These are phyloP conservation scores for Lignosus rhinocerotis DNA, from an alignment of 1,284 basidiomycete genomes.

Conservation along the genomic window DNA sequence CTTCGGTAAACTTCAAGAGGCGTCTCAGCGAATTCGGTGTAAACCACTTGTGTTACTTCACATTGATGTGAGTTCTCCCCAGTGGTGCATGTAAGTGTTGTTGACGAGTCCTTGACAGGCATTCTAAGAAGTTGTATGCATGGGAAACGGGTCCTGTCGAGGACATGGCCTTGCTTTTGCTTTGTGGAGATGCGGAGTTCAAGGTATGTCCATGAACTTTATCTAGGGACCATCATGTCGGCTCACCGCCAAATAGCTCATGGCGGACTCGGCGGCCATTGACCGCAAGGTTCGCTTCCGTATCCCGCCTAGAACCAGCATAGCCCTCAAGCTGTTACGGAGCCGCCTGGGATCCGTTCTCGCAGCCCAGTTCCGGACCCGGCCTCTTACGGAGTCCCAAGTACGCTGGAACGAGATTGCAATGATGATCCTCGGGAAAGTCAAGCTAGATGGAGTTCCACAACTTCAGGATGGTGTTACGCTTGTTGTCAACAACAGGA, in stretches of 20 bases:
- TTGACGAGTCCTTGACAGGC: constrained; percentile 50
- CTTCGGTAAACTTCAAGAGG: constrained; percentile 83
- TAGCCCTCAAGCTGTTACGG: constrained; percentile 84
- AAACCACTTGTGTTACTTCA: constrained; percentile 85
- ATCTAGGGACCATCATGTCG: neutral
- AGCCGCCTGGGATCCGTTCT: constrained; percentile 66
- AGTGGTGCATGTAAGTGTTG: constrained; percentile 1
- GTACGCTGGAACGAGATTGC: constrained; percentile 73
- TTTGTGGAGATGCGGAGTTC: constrained; percentile 93
- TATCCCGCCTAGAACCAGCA: constrained; percentile 67
- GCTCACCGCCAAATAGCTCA: constrained; percentile 49
- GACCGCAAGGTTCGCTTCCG: constrained; percentile 86
- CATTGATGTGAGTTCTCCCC: constrained; percentile 67
- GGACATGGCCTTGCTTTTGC: constrained; percentile 78
- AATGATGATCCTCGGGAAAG: constrained; percentile 58
- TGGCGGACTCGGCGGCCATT: constrained; percentile 72
- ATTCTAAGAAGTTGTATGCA: constrained; percentile 91
- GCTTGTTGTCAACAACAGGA: constrained; percentile 28
- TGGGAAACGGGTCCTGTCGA: constrained; percentile 95
- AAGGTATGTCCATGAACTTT: constrained; percentile 54
- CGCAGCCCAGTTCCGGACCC: constrained; percentile 65
- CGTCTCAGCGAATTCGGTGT: constrained; percentile 71
- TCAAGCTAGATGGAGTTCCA: constrained; percentile 36
- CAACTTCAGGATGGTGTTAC: constrained; percentile 31
- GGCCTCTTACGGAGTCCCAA: constrained; percentile 60